Percentiles rank a stretch among this genome's conserved stretches.
Conservation (phyloP, 371 early-diverging fungal genomes). For the Apophysomyces sp. region DNA sequence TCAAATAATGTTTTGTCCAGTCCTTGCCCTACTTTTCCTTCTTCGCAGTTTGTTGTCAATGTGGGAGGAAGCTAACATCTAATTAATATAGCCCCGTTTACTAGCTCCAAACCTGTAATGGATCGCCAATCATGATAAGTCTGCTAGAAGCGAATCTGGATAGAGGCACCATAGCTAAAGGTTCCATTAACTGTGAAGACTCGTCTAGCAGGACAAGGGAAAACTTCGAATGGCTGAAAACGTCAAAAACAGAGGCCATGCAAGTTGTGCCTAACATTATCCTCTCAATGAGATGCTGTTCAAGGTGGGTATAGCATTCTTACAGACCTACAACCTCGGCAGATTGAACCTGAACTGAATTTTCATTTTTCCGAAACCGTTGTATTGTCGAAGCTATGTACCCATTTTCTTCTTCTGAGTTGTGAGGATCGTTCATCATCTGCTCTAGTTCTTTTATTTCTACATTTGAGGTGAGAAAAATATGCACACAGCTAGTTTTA, state of each 20-base stretch:
- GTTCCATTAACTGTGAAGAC: conserved; percentile 86
- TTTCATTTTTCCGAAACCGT: conserved; percentile 59
- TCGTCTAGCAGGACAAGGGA: conserved; percentile 88
- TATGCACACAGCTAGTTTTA: no score
- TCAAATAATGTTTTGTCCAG: conserved; percentile 88
- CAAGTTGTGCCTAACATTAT: conserved; percentile 76
- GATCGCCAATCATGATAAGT: conserved; percentile 91
- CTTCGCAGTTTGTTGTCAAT: conserved; percentile 51
- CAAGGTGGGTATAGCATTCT: neutral
- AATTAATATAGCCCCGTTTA: neutral
- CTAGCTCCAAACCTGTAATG: conserved; percentile 45
- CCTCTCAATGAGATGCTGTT: no score
- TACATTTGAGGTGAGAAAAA: no score
- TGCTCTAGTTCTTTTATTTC: conserved; percentile 74
- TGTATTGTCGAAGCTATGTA: conserved; percentile 65
- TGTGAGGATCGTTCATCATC: conserved; percentile 63
- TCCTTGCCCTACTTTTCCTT: conserved; percentile 51
- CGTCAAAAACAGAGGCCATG: conserved; percentile 74
- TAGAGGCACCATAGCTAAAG: conserved; percentile 83
- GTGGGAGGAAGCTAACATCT: conserved; percentile 79
- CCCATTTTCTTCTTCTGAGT: conserved; percentile 53
- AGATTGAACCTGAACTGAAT: conserved; percentile 39
- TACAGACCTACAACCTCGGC: conserved; percentile 62
- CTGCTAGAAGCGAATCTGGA: conserved; percentile 58
- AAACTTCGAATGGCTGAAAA: conserved; percentile 55